phyloP scores from a whole-genome alignment of 805 yeast genomes.

The Nematodospora valgi region DNA sequence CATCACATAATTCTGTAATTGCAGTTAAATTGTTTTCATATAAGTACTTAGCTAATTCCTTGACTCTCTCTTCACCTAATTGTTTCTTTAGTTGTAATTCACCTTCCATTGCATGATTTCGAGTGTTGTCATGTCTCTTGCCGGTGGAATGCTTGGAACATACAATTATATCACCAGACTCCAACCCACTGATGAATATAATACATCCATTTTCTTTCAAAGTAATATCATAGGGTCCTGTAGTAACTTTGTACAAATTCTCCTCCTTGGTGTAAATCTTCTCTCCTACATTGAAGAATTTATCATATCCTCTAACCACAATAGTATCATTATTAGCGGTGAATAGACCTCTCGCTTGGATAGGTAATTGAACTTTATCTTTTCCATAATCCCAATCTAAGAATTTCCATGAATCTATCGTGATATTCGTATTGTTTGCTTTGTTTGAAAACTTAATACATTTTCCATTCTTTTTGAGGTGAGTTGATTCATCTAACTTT shows the following conservation, averaged over 20 bases:
- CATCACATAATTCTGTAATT: conserved; percentile 92
- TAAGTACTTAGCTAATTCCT: conserved; percentile 55
- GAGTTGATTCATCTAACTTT: conserved; percentile 16
- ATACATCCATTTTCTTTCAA: conserved; percentile 94
- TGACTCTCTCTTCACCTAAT: conserved; percentile 35
- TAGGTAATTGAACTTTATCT: conserved; percentile 54
- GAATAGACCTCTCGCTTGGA: conserved; percentile 82
- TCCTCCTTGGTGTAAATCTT: conserved; percentile 48
- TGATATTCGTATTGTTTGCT: conserved; percentile 6
- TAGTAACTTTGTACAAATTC: conserved; percentile 41
- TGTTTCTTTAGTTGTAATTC: conserved; percentile 55
- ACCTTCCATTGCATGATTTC: conserved; percentile 78
- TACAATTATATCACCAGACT: conserved; percentile 73
- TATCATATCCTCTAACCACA: conserved; percentile 86
- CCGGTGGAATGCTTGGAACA: conserved; percentile 94
- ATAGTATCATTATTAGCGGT: conserved; percentile 46
- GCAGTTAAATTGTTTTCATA: conserved; percentile 64
- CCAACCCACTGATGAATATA: conserved; percentile 72
- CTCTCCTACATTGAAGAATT: conserved; percentile 85
- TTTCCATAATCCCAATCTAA: conserved; percentile 84
- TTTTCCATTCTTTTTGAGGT: conserved; percentile 19
- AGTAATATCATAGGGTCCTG: conserved; percentile 79
- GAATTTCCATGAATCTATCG: conserved; percentile 64
- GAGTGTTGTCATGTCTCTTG: conserved; percentile 43
- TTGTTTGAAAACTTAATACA: conserved; percentile 14